Percentiles rank a stretch among this genome's conserved stretches.
phyloP scores from a whole-genome alignment of 306 rosid genomes.

The Lagenaria siceraria region DNA sequence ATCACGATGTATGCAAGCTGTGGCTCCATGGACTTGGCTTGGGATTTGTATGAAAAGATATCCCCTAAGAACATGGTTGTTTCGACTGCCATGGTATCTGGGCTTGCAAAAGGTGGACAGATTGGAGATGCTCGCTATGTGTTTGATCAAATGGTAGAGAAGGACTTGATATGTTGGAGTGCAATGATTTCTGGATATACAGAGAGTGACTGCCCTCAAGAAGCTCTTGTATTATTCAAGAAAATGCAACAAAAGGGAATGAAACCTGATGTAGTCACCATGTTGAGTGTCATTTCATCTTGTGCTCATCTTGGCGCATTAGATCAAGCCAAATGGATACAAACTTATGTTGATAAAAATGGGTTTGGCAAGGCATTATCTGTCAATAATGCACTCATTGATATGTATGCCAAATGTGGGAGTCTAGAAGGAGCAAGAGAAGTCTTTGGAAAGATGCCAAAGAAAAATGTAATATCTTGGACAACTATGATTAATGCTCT shows the following conservation, averaged over 20 bases:
- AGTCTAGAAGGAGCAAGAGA: conserved; percentile 47
- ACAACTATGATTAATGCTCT: conserved; percentile 65
- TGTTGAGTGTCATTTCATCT: conserved; percentile 68
- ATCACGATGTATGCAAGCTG: conserved; percentile 57
- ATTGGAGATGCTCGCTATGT: conserved; percentile 43
- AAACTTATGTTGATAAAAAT: conserved; percentile 34
- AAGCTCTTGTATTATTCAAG: conserved; percentile 52
- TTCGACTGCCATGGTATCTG: conserved; percentile 71
- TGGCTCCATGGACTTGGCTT: conserved; percentile 63
- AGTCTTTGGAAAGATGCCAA: conserved; percentile 50
- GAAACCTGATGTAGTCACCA: conserved; percentile 54
- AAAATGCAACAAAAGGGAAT: conserved; percentile 37
- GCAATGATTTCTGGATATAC: conserved; percentile 77
- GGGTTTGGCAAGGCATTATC: conserved; percentile 43
- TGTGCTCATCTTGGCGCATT: conserved; percentile 58
- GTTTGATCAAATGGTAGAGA: conserved; percentile 51
- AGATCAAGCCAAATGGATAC: conserved; percentile 48
- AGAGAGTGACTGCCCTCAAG: conserved; percentile 60
- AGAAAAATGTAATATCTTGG: conserved; percentile 66
- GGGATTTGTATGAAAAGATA: conserved; percentile 31
- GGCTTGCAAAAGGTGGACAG: conserved; percentile 47
- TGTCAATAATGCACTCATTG: conserved; percentile 57
- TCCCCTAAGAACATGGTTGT: conserved; percentile 36
- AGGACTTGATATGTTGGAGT: conserved; percentile 72
- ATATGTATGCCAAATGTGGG: conserved; percentile 73